A percentile compares a stretch with the other conserved stretches of the same genome.
Conservation (phyloP, 2,329 filamentous ascomycete genomes). For the Fusarium buharicum region DNA sequence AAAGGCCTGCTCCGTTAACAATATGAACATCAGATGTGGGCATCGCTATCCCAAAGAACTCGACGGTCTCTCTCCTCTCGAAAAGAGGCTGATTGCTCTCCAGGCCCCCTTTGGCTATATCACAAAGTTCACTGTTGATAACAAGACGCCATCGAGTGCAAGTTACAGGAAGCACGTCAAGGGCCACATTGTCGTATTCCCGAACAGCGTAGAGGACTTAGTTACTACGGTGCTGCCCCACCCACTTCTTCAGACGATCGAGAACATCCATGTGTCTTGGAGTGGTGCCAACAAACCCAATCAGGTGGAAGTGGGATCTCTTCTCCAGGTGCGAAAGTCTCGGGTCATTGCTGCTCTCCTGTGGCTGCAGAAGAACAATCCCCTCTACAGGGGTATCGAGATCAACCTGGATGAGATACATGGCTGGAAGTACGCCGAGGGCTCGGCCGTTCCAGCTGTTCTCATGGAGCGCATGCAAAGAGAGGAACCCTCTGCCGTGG, state of each 20-base stretch:
- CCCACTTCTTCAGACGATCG: slow-evolving; percentile 5
- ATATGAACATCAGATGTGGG: slow-evolving; percentile 17
- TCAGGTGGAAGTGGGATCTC: slow-evolving; percentile 2
- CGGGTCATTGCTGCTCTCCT: neutral
- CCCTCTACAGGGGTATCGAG: slow-evolving; percentile 3
- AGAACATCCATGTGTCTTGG: slow-evolving; percentile 22
- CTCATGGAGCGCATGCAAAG: slow-evolving; percentile 5
- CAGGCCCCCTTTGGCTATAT: neutral
- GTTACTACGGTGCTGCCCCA: neutral
- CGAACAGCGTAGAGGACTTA: slow-evolving; percentile 24
- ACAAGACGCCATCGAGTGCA: neutral
- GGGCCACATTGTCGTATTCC: slow-evolving; percentile 31
- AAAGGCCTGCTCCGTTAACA: slow-evolving; percentile 16
- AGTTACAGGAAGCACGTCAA: slow-evolving; percentile 22
- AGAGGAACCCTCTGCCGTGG: neutral
- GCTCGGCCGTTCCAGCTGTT: neutral
- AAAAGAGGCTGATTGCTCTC: slow-evolving; percentile 11
- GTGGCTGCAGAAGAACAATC: slow-evolving; percentile 11
- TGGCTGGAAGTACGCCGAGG: slow-evolving; percentile 5
- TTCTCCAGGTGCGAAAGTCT: slow-evolving; percentile 16
- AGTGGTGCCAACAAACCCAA: slow-evolving; percentile 4
- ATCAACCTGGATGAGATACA: slow-evolving; percentile 11
- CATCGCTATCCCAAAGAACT: slow-evolving; percentile 24
- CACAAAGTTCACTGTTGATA: neutral
- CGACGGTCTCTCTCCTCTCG: slow-evolving; percentile 17